Evolutionary conservation across 805 yeast species (phyloP).

Genomic region (Saccharomycopsis sp.): DNA sequence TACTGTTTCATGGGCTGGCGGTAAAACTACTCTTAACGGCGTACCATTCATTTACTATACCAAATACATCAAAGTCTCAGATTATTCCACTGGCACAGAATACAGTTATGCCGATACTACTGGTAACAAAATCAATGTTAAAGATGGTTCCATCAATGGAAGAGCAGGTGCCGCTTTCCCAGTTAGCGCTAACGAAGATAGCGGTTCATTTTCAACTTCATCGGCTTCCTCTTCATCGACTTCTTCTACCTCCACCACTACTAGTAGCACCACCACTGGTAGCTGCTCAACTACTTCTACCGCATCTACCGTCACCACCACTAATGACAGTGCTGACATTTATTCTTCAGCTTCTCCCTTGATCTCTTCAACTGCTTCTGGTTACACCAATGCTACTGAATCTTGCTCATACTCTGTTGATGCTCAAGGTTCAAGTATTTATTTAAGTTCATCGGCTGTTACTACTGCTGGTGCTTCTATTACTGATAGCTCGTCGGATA

Average conservation of each 20-base stretch:
- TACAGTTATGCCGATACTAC: constrained; percentile 50
- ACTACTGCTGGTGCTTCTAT: constrained; percentile 17
- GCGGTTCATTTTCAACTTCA: constrained; percentile 3
- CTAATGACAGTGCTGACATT: constrained; percentile 2
- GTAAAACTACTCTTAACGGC: constrained; percentile 51
- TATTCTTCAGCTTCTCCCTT: constrained; percentile 6
- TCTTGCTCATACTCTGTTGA: constrained; percentile 9
- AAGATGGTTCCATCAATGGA: constrained; percentile 16
- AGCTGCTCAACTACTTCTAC: neutral
- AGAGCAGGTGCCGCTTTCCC: constrained; percentile 12
- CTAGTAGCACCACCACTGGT: constrained; percentile 1
- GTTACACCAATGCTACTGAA: neutral
- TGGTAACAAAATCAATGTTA: constrained; percentile 14
- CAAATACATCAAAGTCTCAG: constrained; percentile 51
- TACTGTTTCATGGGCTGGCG: constrained; percentile 81
- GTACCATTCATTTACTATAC: constrained; percentile 69
- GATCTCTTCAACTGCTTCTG: neutral
- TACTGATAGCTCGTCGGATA: constrained; percentile 6
- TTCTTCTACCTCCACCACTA: constrained; percentile 3
- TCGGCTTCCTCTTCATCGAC: constrained; percentile 9
- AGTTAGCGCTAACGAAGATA: neutral
- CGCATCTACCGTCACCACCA: constrained; percentile 1
- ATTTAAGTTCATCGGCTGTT: neutral
- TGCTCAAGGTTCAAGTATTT: constrained; percentile 6
- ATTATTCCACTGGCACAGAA: constrained; percentile 58